These are phyloP conservation scores for Piromyces finnis DNA, from an alignment of 192 early-diverging fungal species.

Conservation along the genomic window DNA sequence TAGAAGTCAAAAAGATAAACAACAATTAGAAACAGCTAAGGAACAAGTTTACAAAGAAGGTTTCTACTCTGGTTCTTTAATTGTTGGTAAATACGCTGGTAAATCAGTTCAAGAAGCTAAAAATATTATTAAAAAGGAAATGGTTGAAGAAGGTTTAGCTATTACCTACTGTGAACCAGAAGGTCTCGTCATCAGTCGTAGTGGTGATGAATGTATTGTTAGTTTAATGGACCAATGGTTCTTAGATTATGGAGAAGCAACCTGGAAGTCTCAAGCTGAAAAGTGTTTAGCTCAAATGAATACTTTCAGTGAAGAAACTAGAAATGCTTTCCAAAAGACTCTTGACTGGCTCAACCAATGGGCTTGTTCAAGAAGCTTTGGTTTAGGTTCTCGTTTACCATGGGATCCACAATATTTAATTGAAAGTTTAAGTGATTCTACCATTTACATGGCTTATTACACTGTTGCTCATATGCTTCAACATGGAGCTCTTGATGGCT, in stretches of 20 bases:
- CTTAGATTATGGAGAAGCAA: constrained; percentile 84
- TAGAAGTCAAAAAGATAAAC: constrained; percentile 87
- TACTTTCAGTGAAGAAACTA: constrained; percentile 59
- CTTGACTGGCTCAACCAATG: constrained; percentile 90
- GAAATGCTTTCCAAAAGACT: constrained; percentile 65
- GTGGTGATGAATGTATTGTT: constrained; percentile 94
- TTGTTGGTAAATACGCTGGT: constrained; percentile 65
- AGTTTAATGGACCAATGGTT: constrained; percentile 96
- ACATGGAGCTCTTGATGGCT: constrained; percentile 65
- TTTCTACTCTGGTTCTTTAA: constrained; percentile 81
- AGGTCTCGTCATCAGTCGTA: constrained; percentile 73
- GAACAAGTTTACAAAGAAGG: constrained; percentile 93
- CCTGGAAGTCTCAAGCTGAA: constrained; percentile 60
- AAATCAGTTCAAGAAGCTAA: constrained; percentile 81
- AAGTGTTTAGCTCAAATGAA: constrained; percentile 66
- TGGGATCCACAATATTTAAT: constrained; percentile 88
- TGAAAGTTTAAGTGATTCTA: constrained; percentile 93
- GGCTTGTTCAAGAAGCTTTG: constrained; percentile 90
- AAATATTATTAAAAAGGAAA: constrained; percentile 48
- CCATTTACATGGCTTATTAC: constrained; percentile 99
- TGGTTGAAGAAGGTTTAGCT: constrained; percentile 52
- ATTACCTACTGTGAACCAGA: constrained; percentile 95
- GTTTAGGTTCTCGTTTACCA: constrained; percentile 79
- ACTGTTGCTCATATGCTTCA: constrained; percentile 54
- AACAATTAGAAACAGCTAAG: constrained; percentile 82